Conservation (phyloP, 2,329 filamentous ascomycete genomes). For the Paracoccidioides brasiliensis region DNA sequence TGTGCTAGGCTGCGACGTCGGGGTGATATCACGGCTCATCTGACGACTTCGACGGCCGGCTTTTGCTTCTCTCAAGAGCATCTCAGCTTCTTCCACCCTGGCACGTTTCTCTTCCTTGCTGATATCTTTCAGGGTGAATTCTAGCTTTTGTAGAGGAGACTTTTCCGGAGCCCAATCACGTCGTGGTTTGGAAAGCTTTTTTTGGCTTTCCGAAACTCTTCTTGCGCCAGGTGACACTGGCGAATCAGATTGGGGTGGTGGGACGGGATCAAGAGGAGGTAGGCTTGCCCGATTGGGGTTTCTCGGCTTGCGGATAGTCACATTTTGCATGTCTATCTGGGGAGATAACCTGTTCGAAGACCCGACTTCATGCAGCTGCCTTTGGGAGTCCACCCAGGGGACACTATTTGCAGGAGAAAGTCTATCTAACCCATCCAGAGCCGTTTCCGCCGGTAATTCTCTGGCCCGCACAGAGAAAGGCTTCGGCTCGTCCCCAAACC, state of each 20-base stretch:
- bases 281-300: slow-evolving; percentile 8
- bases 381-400: slow-evolving; percentile 1
- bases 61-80: slow-evolving; percentile 48
- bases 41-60: slow-evolving; percentile 5
- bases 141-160: slow-evolving; percentile 85
- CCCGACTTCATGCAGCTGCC: not conserved
- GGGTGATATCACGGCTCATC: slow-evolving; percentile 6
- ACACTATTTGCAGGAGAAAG: not conserved
- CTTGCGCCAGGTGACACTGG: slow-evolving; percentile 10
- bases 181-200: slow-evolving; percentile 16
- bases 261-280: not conserved
- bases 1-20: slow-evolving; percentile 6
- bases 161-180: slow-evolving; percentile 59
- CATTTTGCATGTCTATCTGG: not conserved
- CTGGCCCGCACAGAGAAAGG: slow-evolving; percentile 17
- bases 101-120: slow-evolving; percentile 93
- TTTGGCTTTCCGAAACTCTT: slow-evolving; percentile 15
- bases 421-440: not conserved
- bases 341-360: not conserved
- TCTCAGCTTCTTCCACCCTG: slow-evolving; percentile 68
- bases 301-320: slow-evolving; percentile 2
- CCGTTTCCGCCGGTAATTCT: not conserved
- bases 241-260: not conserved
- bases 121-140: slow-evolving; percentile 79
- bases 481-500: slow-evolving; percentile 9